phyloP scores from a whole-genome alignment of 768 basidiomycete genomes.

The Podaxis sp. region DNA sequence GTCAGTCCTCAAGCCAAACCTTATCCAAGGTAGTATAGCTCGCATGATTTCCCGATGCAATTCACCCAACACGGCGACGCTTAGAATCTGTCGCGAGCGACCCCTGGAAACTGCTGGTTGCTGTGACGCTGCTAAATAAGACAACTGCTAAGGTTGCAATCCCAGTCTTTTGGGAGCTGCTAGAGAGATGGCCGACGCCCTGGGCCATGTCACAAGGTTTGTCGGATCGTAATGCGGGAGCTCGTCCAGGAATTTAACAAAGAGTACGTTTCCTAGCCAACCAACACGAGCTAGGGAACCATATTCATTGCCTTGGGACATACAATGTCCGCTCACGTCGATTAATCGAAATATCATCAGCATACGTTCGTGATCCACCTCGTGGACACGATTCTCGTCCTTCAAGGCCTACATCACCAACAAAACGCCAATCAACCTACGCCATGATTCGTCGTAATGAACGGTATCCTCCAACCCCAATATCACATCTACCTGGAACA shows the following conservation, averaged over 20 bases:
- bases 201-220: constrained; percentile 53
- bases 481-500: constrained; percentile 61
- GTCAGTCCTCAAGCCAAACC: constrained; percentile 28
- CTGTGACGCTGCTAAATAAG: constrained; percentile 67
- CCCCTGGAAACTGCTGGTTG: constrained; percentile 71
- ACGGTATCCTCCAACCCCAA: constrained; percentile 44
- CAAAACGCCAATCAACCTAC: constrained; percentile 9
- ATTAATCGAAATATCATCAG: constrained; percentile 50
- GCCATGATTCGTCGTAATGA: constrained; percentile 17
- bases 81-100: constrained; percentile 50
- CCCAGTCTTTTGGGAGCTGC: constrained; percentile 61
- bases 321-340: constrained; percentile 55
- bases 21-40: constrained; percentile 37
- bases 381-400: constrained; percentile 28
- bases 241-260: background rate
- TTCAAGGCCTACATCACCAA: constrained; percentile 24
- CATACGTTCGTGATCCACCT: constrained; percentile 47
- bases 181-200: constrained; percentile 59
- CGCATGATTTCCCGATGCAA: background rate
- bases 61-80: background rate
- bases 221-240: background rate
- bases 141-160: constrained; percentile 62
- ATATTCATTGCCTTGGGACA: constrained; percentile 57
- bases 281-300: constrained; percentile 37
- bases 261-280: constrained; percentile 31